Percentiles rank a stretch among this genome's conserved stretches.
phyloP scores from a whole-genome alignment of 2,329 filamentous ascomycete species.

The Claviceps cyperi region DNA sequence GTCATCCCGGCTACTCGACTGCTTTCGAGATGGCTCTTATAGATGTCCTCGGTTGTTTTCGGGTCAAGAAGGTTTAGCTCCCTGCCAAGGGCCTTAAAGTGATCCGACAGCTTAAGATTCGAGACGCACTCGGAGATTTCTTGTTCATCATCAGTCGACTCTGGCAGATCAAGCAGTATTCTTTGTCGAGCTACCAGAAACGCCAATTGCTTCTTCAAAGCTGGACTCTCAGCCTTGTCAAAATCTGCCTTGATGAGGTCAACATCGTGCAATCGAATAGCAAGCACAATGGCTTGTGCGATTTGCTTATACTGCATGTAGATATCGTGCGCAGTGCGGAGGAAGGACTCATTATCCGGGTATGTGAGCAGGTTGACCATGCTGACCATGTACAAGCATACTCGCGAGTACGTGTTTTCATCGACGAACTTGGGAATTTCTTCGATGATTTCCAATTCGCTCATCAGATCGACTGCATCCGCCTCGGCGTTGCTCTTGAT shows the following conservation, averaged over 20 bases:
- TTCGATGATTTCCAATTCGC: constrained; percentile 94
- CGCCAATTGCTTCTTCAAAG: constrained; percentile 82
- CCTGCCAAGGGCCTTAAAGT: constrained; percentile 89
- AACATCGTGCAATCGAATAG: constrained; percentile 81
- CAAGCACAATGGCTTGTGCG: constrained; percentile 83
- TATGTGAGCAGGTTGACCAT: constrained; percentile 98
- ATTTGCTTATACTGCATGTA: constrained; percentile 89
- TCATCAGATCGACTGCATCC: constrained; percentile 92
- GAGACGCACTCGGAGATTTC: constrained; percentile 72
- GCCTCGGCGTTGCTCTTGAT: constrained; percentile 95
- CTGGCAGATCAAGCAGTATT: constrained; percentile 61
- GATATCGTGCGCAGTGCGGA: constrained; percentile 82
- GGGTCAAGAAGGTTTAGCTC: constrained; percentile 95
- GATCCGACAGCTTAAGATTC: constrained; percentile 75
- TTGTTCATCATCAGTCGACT: constrained; percentile 53
- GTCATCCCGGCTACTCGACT: constrained; percentile 84
- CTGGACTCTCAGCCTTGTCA: constrained; percentile 61
- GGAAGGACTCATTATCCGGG: constrained; percentile 91
- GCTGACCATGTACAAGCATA: constrained; percentile 96
- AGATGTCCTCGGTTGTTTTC: constrained; percentile 95
- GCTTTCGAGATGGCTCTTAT: constrained; percentile 97
- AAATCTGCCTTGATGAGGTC: constrained; percentile 74
- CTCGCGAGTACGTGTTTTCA: constrained; percentile 81
- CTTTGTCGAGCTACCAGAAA: constrained; percentile 87
- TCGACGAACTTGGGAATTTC: constrained; percentile 80